Percentiles rank a stretch among this genome's conserved stretches.
Evolutionary conservation across 2,329 filamentous ascomycete species (phyloP).

Genomic region (Sporothrix curviconia): DNA sequence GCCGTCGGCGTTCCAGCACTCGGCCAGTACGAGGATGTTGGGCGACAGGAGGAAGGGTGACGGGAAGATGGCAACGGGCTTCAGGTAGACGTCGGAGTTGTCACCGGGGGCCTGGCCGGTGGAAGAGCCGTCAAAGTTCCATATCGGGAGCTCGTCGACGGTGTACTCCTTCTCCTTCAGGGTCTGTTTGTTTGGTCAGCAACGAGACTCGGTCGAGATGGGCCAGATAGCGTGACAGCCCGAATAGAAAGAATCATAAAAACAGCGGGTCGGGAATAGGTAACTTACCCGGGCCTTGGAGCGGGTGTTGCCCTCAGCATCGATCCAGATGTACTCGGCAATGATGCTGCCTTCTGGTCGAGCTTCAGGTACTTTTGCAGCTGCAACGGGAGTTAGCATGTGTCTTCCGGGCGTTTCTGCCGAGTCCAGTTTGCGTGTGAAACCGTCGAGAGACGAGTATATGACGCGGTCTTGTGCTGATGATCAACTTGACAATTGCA

Average conservation of each 20-base stretch:
- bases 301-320: slow-evolving; percentile 72
- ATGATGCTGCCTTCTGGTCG: slow-evolving; percentile 80
- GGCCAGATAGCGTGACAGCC: background rate
- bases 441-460: too few relatives aligned
- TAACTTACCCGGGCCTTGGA: slow-evolving; percentile 90
- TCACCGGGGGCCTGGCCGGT: slow-evolving; percentile 69
- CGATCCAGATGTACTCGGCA: slow-evolving; percentile 68
- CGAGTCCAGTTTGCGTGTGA: too few relatives aligned
- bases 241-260: slow-evolving; percentile 3
- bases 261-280: slow-evolving; percentile 5
- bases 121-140: slow-evolving; percentile 74
- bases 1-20: slow-evolving; percentile 91
- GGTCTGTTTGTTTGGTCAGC: slow-evolving; percentile 12
- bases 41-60: slow-evolving; percentile 67
- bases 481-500: too few relatives aligned
- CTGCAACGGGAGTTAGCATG: slow-evolving; percentile 38
- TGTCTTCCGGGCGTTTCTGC: background rate
- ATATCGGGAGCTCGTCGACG: slow-evolving; percentile 59
- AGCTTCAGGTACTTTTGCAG: slow-evolving; percentile 88
- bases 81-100: slow-evolving; percentile 62
- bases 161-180: slow-evolving; percentile 22
- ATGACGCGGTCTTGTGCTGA: too few relatives aligned
- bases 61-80: slow-evolving; percentile 54
- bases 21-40: slow-evolving; percentile 90
- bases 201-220: background rate